A percentile compares a stretch with the other conserved stretches of the same genome.
Evolutionary conservation across 176 grass and related monocot species (phyloP).

Genomic region (Oryza australiensis): DNA sequence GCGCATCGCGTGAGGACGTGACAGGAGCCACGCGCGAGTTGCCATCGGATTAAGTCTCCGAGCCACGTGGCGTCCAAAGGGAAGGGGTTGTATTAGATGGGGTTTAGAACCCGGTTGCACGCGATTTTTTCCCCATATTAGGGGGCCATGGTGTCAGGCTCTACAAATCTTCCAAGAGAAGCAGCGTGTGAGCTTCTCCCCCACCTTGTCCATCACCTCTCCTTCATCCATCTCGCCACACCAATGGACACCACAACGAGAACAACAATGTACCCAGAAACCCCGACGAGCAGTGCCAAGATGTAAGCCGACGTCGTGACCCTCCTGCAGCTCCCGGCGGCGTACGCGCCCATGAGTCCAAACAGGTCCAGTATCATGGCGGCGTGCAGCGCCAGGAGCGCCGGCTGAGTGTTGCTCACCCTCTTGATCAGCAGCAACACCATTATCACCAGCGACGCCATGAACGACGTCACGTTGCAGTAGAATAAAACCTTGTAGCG

Average conservation of each 20-base stretch:
- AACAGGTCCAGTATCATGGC: conserved; percentile 60
- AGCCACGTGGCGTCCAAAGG: too few relatives aligned
- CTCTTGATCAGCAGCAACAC: conserved; percentile 51
- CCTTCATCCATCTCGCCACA: not conserved
- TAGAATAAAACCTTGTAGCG: conserved; percentile 62
- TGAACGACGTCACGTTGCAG: conserved; percentile 56
- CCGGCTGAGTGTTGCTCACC: not conserved
- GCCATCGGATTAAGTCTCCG: too few relatives aligned
- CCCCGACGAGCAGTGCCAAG: conserved; percentile 43
- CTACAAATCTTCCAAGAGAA: conserved; percentile 35
- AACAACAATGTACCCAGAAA: conserved; percentile 45
- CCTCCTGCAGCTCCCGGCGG: conserved; percentile 52
- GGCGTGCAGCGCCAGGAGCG: conserved; percentile 41
- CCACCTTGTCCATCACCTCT: not conserved
- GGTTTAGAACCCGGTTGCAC: too few relatives aligned
- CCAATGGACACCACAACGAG: conserved; percentile 33
- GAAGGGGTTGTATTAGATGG: too few relatives aligned
- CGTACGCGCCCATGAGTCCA: conserved; percentile 59
- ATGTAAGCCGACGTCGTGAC: conserved; percentile 44
- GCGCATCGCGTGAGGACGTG: too few relatives aligned
- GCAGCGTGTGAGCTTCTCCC: not conserved
- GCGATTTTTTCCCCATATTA: too few relatives aligned
- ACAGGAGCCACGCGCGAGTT: too few relatives aligned
- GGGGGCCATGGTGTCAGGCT: not conserved
- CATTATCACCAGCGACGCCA: conserved; percentile 51